These are phyloP conservation scores for Syzygium aqueum DNA, from an alignment of 345 rosid species.

Conservation along the genomic window DNA sequence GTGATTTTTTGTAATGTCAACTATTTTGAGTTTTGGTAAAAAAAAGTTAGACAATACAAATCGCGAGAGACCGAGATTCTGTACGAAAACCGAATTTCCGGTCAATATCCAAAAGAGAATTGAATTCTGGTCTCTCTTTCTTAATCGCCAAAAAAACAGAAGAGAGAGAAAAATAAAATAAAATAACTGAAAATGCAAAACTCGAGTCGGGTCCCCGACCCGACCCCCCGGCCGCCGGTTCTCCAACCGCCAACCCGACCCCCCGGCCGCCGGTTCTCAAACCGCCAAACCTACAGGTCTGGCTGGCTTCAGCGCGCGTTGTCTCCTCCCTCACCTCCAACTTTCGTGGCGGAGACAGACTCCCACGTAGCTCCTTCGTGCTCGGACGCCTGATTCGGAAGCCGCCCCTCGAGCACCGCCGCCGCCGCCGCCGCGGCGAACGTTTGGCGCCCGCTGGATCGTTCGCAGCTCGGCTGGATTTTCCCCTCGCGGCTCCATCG, in stretches of 20 bases:
- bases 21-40: background rate
- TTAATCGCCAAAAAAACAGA: background rate
- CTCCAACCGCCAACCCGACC: background rate
- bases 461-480: background rate
- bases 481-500: background rate
- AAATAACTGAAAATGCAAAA: background rate
- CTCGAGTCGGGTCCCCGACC: background rate
- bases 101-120: background rate
- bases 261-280: background rate
- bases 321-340: background rate
- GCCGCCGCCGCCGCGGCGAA: background rate
- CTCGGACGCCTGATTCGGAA: background rate
- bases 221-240: background rate
- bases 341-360: constrained; percentile 9
- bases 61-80: background rate
- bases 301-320: background rate
- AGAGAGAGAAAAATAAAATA: background rate
- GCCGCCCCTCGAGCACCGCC: background rate
- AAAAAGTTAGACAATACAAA: background rate
- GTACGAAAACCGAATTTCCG: background rate
- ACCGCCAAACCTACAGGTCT: background rate
- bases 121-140: background rate
- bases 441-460: background rate
- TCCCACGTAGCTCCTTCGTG: constrained; percentile 3
- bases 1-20: background rate